Evolutionary conservation across 768 basidiomycete species (phyloP).

Genomic region (Lentinula sp.): DNA sequence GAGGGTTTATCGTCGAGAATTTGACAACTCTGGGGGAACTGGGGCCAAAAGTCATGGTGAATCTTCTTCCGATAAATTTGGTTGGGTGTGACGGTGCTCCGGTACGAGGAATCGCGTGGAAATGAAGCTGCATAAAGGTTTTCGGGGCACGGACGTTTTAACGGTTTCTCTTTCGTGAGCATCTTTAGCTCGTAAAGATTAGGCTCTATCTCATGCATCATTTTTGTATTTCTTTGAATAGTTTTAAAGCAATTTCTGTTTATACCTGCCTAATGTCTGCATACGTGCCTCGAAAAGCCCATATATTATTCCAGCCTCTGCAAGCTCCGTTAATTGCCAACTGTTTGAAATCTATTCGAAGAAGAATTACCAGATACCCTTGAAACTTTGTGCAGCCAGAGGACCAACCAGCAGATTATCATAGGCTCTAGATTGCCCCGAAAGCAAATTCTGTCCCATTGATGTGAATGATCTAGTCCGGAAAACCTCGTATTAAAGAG

Average conservation of each 20-base stretch:
- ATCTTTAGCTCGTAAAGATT: background rate
- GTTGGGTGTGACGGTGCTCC: constrained; percentile 61
- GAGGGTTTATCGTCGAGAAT: constrained; percentile 68
- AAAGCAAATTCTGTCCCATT: background rate
- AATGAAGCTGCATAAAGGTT: background rate
- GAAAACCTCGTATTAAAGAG: background rate
- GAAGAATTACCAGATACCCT: background rate
- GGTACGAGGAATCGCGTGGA: constrained; percentile 62
- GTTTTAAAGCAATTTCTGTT: background rate
- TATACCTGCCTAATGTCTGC: background rate
- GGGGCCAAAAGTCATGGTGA: constrained; percentile 37
- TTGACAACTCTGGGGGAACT: constrained; percentile 48
- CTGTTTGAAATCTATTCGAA: background rate
- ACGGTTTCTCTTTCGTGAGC: background rate
- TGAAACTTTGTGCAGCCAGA: too few relatives aligned
- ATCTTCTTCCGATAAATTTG: constrained; percentile 53
- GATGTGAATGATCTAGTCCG: background rate
- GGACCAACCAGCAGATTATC: constrained; percentile 26
- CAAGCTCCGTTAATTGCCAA: background rate
- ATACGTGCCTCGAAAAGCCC: background rate
- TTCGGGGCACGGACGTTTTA: background rate
- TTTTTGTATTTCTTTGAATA: background rate
- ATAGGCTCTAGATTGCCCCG: constrained; percentile 17
- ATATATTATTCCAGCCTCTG: background rate
- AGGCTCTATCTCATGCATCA: background rate